Base-by-base conservation (phyloP, 2,329 filamentous ascomycete species). In the Pestalotiopsis fici region DNA sequence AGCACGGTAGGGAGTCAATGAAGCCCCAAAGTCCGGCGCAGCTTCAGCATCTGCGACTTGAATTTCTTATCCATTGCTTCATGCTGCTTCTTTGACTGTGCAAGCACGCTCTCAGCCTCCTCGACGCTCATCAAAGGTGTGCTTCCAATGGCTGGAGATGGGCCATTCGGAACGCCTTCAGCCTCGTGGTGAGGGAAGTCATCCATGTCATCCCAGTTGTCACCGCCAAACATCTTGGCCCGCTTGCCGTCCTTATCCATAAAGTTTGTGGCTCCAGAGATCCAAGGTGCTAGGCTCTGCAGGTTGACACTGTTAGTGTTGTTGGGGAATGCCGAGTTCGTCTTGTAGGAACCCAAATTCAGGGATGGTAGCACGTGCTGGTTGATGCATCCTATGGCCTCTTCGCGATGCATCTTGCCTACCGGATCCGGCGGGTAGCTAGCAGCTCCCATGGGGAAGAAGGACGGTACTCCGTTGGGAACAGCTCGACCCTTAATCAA, bases 331-430 rank as follows among this genome's bases (percentile, higher is more conserved):
- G 70, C 67, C 4, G 73, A 66, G 56, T 71, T 70, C n/a, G 72
- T 71, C 68, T 84, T 85, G 66, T 82, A 81, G 31, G 81, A 82
- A 50, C 84, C 84, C 2, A 88, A 79, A 70, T 87, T 88, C 18
- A 89, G 81, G 3, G 86, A 84, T 21, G 89, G 89, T 39, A 91
- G 81, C 2, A 91, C 87, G 70, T 89, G 90, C 76, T 91, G 89
- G 76, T 91, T 91, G 78, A 91, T 90, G 77, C 90, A 91, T 76
- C 85, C 87, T 54, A 91, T 85, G 0, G 88, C 88, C 73, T 91
- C 89, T 71, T 91, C 88, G 13, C 88, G 86, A 76, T 90, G 88
- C 71, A 91, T 88, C 80, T 91, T 91, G 70, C 85, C 85, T 28
- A 90, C 84, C 1, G 88, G 87, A 71, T 91, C 88, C 67, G 85